Conservation (phyloP, 2,329 filamentous ascomycete species). For the Xylaria sp. region DNA sequence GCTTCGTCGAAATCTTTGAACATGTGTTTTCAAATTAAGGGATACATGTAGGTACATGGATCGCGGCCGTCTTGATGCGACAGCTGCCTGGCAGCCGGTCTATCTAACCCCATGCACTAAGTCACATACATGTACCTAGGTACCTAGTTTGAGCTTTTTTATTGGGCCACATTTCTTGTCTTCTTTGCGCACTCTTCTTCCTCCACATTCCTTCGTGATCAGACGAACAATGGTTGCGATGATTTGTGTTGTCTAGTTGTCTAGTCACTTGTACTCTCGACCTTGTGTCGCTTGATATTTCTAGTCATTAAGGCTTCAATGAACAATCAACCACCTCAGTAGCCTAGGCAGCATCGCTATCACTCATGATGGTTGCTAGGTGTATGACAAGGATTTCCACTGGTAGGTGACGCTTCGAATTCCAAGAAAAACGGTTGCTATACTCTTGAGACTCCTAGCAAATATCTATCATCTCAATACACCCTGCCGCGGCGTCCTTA, state of each 20-base stretch:
- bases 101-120: background rate
- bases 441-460: background rate
- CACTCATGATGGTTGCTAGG: background rate
- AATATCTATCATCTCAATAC: background rate
- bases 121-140: too few species aligned
- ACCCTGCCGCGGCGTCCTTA: slow-evolving; percentile 58
- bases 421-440: background rate
- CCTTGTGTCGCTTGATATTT: background rate
- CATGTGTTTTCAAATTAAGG: slow-evolving; percentile 3
- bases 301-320: background rate
- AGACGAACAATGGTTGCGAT: background rate
- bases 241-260: background rate
- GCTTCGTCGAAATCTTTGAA: background rate
- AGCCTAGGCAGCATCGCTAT: background rate
- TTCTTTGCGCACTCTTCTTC: too few species aligned
- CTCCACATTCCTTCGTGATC: too few species aligned
- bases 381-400: background rate
- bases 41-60: slow-evolving; percentile 13
- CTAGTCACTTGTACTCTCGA: background rate
- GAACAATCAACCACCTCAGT: background rate
- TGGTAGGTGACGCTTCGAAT: background rate
- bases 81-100: slow-evolving; percentile 15
- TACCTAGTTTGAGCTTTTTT: background rate
- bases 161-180: background rate
- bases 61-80: slow-evolving; percentile 6